Evolutionary conservation across 192 early-diverging fungal genomes (phyloP), one percentile per base, ranked within the genome.

Genomic region (Podila minutissima): DNA sequence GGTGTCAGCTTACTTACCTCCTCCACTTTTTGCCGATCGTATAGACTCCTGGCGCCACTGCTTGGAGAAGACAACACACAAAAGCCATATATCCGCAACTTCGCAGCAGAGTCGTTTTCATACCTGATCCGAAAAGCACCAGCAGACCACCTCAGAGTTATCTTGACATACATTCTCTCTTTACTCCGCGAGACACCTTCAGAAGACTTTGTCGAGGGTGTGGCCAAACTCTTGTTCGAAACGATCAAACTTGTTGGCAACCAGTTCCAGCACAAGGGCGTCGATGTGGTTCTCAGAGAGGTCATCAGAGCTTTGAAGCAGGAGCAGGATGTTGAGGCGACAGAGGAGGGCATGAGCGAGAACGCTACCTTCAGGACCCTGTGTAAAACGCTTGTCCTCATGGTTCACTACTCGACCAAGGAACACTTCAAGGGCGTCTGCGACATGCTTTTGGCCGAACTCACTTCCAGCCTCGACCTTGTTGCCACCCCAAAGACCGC

Each of bases 61-160:
- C 86, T 99, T 13, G 88, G 92, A 60, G 86, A 87, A 67, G 82
- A 91, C 64, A 84, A 90, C 67, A 71, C 82, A 57, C 88, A 93
- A 74, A 92, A 93, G 58, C 83, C 87, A 41, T 93, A 93, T 83
- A 90, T 96, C 29, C 91, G 95, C 50, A 88, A 91, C 51, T 99
- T 99, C 78, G 89, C 95, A 2, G 95, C 95, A 60, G 95, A 99
- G 83, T 88, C 97, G 0, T 94, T 97, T 89, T 92, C 95, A 19
- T 97, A 93, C 72, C 86, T 99, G 59, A 83, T 99, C 59, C 88
- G 97, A 29, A 96, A 95, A 81, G 87, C 91, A 15, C 86, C 88
- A 11, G 88, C 82, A 33, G 85, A 91, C 22, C 82, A 86, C 26
- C 83, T 95, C 62, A 85, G 86, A 31, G 67, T 76, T 2, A 89